Evolutionary conservation across 2,329 filamentous ascomycete species (phyloP), one percentile per base, ranked within the genome.

Genomic region (Paecilomyces sp.): DNA sequence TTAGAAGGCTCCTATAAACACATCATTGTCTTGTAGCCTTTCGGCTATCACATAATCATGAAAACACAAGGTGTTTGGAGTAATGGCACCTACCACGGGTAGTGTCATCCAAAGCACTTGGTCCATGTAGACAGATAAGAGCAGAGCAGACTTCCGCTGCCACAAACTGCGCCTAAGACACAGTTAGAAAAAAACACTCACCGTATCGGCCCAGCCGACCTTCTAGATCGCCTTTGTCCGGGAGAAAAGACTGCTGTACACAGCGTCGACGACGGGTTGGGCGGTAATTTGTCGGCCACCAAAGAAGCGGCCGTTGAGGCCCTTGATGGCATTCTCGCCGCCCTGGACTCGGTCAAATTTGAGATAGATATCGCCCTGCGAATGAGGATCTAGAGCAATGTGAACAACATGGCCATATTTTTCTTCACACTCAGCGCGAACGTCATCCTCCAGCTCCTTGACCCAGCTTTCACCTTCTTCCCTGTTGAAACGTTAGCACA

Each of bases 361-460:
- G 75, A 99, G 87, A 77, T 96, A 99, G 69, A 99, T 93, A 74
- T 99, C 94, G 77, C 94, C 94, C 76, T 90, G 86, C 55, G 92
- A 94, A 79, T 96, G 95, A 66, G 90, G 87, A 81, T 97, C 93
- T 77, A 96, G 85, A 68, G 92, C 86, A 78, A 97, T 95, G 85
- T 99, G 94, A 75, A 97, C 92, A 70, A 99, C 93, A 70, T 93
- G 90, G 71, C 94, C 94, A 81, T 97, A 99, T 82, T 94, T 96
- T 69, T 87, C 84, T 80, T 96, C 90, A 74, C 93, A 96, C 81
- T 99, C 94, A 70, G 86, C 83, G 77, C 90, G 89, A 73, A 99
- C 90, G 72, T 99, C 94, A 74, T 92, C 88, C 79, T 97, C 92
- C 66, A 99, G 83, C 70, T 97, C 92, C 74, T 96, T 95, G 72